These are phyloP conservation scores for Mucor saturninus DNA, from an alignment of 371 early-diverging fungal species.

Conservation along the genomic window DNA sequence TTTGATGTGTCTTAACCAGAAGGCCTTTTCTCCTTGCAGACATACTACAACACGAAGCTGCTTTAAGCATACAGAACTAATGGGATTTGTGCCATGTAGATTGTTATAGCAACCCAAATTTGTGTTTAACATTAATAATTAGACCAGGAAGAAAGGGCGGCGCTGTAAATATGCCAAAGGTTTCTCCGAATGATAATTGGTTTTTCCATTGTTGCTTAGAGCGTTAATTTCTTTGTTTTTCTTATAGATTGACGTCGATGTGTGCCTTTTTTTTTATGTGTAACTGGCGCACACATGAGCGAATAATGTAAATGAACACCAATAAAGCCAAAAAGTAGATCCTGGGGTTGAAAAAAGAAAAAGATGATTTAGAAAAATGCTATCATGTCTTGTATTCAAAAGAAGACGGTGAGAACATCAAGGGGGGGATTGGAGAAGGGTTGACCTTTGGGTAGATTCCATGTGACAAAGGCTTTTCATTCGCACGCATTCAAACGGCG, in stretches of 20 bases:
- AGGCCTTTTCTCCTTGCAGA: no score
- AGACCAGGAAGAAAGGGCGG: no score
- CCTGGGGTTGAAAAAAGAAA: neutral
- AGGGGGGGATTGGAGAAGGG: neutral
- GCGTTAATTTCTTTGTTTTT: no score
- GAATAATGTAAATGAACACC: neutral
- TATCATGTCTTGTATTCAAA: neutral
- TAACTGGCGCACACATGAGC: neutral
- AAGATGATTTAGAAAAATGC: neutral
- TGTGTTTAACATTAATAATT: no score
- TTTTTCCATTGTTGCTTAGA: no score
- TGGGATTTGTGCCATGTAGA: no score
- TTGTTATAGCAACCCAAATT: no score
- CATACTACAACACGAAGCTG: no score
- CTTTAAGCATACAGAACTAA: no score
- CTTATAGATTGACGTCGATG: no score
- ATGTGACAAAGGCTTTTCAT: constrained; percentile 14
- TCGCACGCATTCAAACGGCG: constrained; percentile 22
- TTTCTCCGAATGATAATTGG: no score
- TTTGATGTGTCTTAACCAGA: no score
- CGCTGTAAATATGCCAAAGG: neutral
- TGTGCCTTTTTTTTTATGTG: neutral
- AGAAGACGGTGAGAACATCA: neutral
- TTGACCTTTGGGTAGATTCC: constrained; percentile 3
- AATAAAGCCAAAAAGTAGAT: neutral